Base-by-base conservation (phyloP, 495 filamentous ascomycete species). In the Symbiotaphrina buchneri region DNA sequence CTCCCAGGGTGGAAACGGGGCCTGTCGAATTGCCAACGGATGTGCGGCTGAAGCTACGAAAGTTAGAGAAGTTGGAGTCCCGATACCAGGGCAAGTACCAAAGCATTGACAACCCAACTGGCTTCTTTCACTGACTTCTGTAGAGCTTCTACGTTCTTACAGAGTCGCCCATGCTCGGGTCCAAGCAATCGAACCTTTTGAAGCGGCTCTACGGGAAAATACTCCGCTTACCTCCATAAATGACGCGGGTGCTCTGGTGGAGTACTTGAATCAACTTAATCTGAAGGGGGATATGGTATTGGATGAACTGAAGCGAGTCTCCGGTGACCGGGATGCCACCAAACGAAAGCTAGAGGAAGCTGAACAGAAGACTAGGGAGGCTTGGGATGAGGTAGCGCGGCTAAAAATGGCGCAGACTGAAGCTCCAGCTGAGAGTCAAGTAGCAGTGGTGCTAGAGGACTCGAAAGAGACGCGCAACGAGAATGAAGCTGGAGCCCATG, bases 181-280 rank as follows among this genome's bases (percentile, higher is more conserved):
- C 18, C 59, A 71, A 4, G 63, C 71, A 2, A 91, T 95, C 42
- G 87, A 94, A 43, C 75, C 77, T 0, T 95, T 97, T 43, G 87
- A 97, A 54, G 77, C 76, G 28, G 68, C 74, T 2, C 59, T 97
- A 5, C 74, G 74, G 43, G 87, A 97, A 42, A 77, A 84, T 36
- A 95, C 90, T 0, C 85, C 87, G 0, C 52, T 94, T 14, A 75
- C 80, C 10, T 79, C 78, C 3, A 92, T 95, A 35, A 64, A 58
- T 31, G 90, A 97, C 36, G 78, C 83, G 0, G 67, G 68, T 38
- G 74, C 81, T 1, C 53, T 97, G 19, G 70, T 85, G 3, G 87
- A 95, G 51, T 97, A 95, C 46, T 61, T 97, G n/a, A 87, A 74
- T 39, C 81, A 91, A 48, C 53, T 92, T 23, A 79, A 73, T 32